A percentile compares a stretch with the other conserved stretches of the same genome.
Conservation (phyloP, 345 rosid species). For the Eucalyptus cloeziana region DNA sequence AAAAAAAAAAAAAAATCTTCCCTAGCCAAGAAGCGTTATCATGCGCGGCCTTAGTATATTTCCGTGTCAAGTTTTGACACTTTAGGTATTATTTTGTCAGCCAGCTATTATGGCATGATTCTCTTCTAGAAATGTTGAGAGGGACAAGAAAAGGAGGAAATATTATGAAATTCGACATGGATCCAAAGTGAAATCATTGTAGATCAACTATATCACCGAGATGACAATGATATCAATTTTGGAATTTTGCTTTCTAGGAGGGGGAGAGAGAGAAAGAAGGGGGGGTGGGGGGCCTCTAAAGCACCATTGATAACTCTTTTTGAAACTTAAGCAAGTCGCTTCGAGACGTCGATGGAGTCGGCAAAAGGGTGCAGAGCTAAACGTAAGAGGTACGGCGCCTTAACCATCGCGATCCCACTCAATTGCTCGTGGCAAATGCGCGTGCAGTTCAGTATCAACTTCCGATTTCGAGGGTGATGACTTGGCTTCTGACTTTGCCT, state of each 20-base stretch:
- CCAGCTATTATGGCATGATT: not conserved
- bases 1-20: too few species aligned
- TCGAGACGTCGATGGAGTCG: not conserved
- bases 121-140: not conserved
- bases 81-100: accelerated
- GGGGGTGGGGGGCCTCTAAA: not conserved
- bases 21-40: too few species aligned
- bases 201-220: not conserved
- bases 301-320: not conserved
- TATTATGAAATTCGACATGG: not conserved
- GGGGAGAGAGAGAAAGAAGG: not conserved
- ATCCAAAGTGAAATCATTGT: not conserved
- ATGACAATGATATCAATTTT: not conserved
- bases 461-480: not conserved
- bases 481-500: not conserved
- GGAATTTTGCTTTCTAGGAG: not conserved
- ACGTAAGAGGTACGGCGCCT: not conserved
- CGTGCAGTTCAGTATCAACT: not conserved
- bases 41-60: too few species aligned
- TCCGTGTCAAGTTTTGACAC: accelerated
- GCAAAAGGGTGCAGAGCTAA: not conserved
- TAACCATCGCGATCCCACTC: not conserved
- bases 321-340: not conserved
- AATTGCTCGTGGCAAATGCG: not conserved
- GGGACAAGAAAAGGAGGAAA: not conserved